Base-by-base conservation (phyloP, 805 yeast genomes). In the Myxozyma neglecta region DNA sequence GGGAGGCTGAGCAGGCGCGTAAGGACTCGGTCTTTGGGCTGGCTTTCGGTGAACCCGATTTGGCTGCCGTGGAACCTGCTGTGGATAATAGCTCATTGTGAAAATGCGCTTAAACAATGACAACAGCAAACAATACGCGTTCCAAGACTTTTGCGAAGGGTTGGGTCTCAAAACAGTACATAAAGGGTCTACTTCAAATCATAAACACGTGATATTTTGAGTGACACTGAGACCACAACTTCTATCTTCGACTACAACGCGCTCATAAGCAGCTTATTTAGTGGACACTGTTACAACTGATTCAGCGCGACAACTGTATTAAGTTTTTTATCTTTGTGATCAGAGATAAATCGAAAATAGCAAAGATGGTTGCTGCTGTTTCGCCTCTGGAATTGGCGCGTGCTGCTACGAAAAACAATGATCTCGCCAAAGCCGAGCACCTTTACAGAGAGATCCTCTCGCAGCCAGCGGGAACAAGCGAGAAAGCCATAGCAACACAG, bases 371-470 rank as follows among this genome's bases (percentile, higher is more conserved):
- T 24, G 29, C 55, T 1, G 16, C 58, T 20, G 6, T 40, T 20
- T n/a, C 63, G 16, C 52, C 52, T 13, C 37, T 67, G 20, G 60
- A 57, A 49, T 82, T 79, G 20, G 96, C 97, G 20, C 82, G 89
- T 73, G 76, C 77, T 48, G 85, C 87, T 14, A 83, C 78, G 6
- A 72, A 77, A 35, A 74, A 77, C 14, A 80, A 82, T 57, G 77
- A 88, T 35, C 79, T 75, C 58, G 75, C 73, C 0, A 75, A 75
- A 29, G 96, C 96, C 0, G 96, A 88, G 72, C 66, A 74, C 39
- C 74, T 81, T 37, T 90, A 87, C 74, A 72, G 77, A 58, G 77
- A 79, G 57, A 76, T 88, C 29, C 77, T 89, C 59, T 67, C 70
- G 6, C 54, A 57, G 44, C 71, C 68, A 37, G 65, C 72, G 6